Evolutionary conservation across 352 stramenopile genomes (phyloP), one percentile per base, ranked within the genome.

Genomic region (Globisporangium yorkense): DNA sequence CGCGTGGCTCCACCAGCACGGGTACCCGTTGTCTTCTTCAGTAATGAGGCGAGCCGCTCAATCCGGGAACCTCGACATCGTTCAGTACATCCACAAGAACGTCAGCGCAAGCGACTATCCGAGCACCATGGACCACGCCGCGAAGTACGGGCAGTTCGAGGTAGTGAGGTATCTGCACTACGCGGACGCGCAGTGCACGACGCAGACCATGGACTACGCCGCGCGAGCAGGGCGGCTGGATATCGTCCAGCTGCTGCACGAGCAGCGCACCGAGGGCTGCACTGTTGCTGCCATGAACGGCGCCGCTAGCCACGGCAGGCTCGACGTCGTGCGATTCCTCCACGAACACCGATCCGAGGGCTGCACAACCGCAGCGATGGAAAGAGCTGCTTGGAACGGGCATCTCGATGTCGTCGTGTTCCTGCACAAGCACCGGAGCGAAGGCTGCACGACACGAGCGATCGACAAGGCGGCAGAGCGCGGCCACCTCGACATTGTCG

Each of bases 1-100:
- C 21, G 51, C 43, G 31, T 61, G 55, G 55, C 43, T 53, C 21
- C 45, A 54, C 16, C 33, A 49, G 45, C 55, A 61, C 16, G 15
- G 47, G 8, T 9, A 33, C 35, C 24, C 15, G 33, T 31, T 61
- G 5, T 33, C 33, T 20, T 16, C 20, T 16, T 2, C 20, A 6
- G 45, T 35, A 20, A 47, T 61, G 53, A 12, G 18, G 24, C n/a
- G 29, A 18, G 55, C 46, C n/a, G 46, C 12, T 18, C 21, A 33
- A 3, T 15, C 7, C 16, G 56, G 56, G 0, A 9, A 61, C 24
- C 27, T 61, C 31, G 33, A 29, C 5, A 45, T 61, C 16, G 24
- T 49, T n/a, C 33, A 48, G 44, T 61, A 49, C 35, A 20, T 55
- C 12, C 15, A 50, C 24, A 33, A 61, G 46, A 37, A 54, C n/a